Conservation (phyloP, 305 asterid genomes). For the Fraxinus angustifolia region DNA sequence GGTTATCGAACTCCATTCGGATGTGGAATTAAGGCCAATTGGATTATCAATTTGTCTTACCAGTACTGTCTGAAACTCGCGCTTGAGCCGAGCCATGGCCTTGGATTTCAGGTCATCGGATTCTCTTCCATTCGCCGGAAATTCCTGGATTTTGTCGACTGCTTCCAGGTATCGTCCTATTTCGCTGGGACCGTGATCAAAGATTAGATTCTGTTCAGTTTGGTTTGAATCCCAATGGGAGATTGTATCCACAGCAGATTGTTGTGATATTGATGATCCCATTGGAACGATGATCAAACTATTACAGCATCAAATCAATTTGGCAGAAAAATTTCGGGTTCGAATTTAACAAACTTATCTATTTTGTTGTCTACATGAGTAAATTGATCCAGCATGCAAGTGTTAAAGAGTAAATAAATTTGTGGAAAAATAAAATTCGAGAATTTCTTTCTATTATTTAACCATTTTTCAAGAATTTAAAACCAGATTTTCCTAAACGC, state of each 20-base stretch:
- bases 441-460: too few species aligned
- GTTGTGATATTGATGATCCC: constrained; percentile 52
- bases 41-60: constrained; percentile 32
- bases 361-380: background rate
- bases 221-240: constrained; percentile 43
- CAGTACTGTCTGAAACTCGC: constrained; percentile 45
- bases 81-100: constrained; percentile 43
- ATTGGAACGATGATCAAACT: constrained; percentile 9
- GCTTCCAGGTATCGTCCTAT: constrained; percentile 47
- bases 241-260: constrained; percentile 40
- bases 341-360: background rate
- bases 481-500: too few species aligned
- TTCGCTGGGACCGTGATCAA: constrained; percentile 42
- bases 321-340: background rate
- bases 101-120: constrained; percentile 24
- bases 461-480: too few species aligned
- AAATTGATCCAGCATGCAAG: background rate
- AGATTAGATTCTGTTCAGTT: constrained; percentile 34
- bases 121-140: constrained; percentile 7
- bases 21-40: constrained; percentile 34
- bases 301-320: background rate
- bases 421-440: too few species aligned
- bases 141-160: constrained; percentile 39
- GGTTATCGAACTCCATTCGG: constrained; percentile 38
- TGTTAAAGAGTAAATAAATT: background rate